Evolutionary conservation across 1,139 yeast genomes (phyloP), one percentile per base, ranked within the genome.

Genomic region (Zygosaccharomyces sapae): DNA sequence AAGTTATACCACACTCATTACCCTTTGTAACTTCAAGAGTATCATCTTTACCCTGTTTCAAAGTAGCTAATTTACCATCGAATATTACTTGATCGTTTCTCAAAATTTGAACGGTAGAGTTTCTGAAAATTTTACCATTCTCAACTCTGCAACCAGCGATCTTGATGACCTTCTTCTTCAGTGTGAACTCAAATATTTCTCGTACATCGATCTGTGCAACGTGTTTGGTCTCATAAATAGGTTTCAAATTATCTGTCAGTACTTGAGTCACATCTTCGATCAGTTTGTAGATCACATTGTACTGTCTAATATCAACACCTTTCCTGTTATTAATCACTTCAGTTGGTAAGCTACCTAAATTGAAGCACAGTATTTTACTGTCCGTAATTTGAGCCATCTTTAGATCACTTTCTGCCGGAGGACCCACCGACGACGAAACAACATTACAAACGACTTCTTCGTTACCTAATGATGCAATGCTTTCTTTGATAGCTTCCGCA

Each of bases 91-190:
- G 69, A 8, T 70, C 74, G 5, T 68, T 66, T 57, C 97, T 76
- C 46, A 79, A 57, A 1, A 92, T 83, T 61, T 84, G 80, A n/a
- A 89, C 80, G 35, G 70, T 69, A 1, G 84, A 71, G 10, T 79
- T 73, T 54, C 86, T 75, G 55, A 79, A 76, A 39, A 92, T 67
- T 1, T 70, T 65, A 8, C 98, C 98, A 42, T 76, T 77, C 16
- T 70, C 62, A 10, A 92, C 89, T 61, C 84, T 82, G 61, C 95
- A 86, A 4, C 98, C 98, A 1, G 97, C 98, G 59, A 92, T 78
- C 55, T 75, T 76, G 46, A 79, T 67, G 19, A 71, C 72, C 47
- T 73, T 73, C 56, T 77, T 79, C 51, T 74, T 71, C 52, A 74
- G 68, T 3, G 84, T 76, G 51, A 89, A 83, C 33, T 76, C 76